Conservation (phyloP, 331 rosid genomes). For the Phaseolus coccineus region DNA sequence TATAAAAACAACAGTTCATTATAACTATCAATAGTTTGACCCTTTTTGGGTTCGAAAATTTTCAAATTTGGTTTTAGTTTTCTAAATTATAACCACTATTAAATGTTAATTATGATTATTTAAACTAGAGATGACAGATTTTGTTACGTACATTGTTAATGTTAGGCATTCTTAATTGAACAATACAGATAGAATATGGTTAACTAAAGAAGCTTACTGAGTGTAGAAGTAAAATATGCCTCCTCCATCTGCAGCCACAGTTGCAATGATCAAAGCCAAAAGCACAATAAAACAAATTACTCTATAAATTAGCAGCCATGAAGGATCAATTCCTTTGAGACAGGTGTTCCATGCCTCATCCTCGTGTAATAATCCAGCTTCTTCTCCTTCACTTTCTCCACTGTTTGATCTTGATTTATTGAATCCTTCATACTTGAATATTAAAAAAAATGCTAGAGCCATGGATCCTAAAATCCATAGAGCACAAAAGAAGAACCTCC, state of each 20-base stretch:
- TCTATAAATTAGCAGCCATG: conserved; percentile 79
- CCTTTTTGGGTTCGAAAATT: neutral
- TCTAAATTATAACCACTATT: too few relatives aligned
- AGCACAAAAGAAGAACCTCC: conserved; percentile 82
- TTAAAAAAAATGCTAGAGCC: conserved; percentile 53
- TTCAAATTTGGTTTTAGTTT: too few relatives aligned
- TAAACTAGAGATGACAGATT: neutral
- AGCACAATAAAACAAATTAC: conserved; percentile 66
- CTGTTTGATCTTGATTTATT: conserved; percentile 47
- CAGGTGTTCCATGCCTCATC: conserved; percentile 87
- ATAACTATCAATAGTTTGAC: neutral
- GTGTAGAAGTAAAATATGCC: conserved; percentile 82
- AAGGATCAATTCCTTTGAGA: conserved; percentile 70
- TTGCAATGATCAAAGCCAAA: conserved; percentile 62
- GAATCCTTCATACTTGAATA: conserved; percentile 74
- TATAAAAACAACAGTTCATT: neutral
- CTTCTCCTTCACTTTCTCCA: conserved; percentile 51
- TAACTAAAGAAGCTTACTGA: conserved; percentile 70
- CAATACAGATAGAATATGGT: neutral
- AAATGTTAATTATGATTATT: too few relatives aligned
- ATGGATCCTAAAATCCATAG: conserved; percentile 52
- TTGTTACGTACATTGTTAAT: neutral
- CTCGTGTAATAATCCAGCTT: conserved; percentile 56
- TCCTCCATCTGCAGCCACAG: conserved; percentile 61
- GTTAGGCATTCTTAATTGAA: conserved; percentile 3